These are phyloP conservation scores for Rutstroemia sp. DNA, from an alignment of 2,329 filamentous ascomycete species.

Conservation along the genomic window DNA sequence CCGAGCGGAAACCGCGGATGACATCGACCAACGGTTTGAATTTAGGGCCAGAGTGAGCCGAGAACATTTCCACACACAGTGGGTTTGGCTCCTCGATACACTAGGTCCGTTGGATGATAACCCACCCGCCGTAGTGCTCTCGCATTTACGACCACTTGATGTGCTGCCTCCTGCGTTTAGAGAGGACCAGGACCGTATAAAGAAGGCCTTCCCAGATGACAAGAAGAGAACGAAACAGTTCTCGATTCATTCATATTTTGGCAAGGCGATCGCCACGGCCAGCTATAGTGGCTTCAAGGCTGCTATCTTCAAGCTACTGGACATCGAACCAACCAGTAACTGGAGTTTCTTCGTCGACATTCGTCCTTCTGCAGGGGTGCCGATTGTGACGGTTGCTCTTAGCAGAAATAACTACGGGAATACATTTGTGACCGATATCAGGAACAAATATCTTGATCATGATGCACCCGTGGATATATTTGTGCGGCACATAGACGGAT, in stretches of 20 bases:
- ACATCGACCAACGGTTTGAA: not conserved
- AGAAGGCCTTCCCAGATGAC: not conserved
- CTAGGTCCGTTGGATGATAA: not conserved
- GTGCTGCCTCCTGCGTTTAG: not conserved
- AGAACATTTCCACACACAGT: not conserved
- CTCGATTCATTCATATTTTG: slow-evolving; percentile 4
- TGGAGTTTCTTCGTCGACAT: slow-evolving; percentile 5
- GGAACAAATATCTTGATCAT: not conserved
- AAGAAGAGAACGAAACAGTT: not conserved
- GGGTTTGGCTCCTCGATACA: not conserved
- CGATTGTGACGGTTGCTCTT: not conserved
- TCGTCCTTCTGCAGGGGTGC: not conserved
- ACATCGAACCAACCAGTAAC: slow-evolving; percentile 2
- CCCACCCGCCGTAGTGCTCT: not conserved
- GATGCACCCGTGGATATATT: not conserved
- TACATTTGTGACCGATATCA: not conserved
- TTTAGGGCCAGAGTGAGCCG: not conserved
- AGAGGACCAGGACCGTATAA: not conserved
- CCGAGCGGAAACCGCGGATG: not conserved
- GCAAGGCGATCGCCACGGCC: not conserved
- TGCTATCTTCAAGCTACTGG: not conserved
- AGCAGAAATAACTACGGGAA: slow-evolving; percentile 1
- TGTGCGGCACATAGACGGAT: not conserved
- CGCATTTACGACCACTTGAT: not conserved
- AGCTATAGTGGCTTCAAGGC: slow-evolving; percentile 1